Conservation (phyloP, 352 stramenopile species). For the Phytophthora pinifolia region DNA sequence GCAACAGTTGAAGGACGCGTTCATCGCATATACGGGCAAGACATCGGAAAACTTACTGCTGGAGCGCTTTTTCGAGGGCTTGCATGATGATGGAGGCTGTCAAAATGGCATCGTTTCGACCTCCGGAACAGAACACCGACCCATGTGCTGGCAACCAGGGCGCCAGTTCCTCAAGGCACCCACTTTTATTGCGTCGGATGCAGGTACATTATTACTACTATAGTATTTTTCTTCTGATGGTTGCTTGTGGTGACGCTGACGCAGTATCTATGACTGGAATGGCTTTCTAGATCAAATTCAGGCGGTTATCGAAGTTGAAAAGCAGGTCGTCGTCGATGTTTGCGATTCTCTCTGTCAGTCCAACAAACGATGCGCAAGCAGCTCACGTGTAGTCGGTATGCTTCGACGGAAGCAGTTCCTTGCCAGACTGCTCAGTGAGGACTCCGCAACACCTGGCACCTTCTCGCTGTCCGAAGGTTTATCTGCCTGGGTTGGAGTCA, state of each 20-base stretch:
- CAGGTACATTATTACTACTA: conserved; percentile 24
- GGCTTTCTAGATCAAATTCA: conserved; percentile 29
- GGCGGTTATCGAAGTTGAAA: conserved; percentile 40
- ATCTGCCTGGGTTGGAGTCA: conserved; percentile 19
- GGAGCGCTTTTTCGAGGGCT: conserved; percentile 6
- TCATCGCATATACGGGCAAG: conserved; percentile 35
- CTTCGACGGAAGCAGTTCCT: conserved; percentile 26
- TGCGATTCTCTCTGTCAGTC: conserved; percentile 17
- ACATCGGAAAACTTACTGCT: conserved; percentile 15
- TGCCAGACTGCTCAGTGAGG: conserved; percentile 13
- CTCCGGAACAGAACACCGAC: neutral
- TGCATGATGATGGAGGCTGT: neutral
- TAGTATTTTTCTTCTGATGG: no score
- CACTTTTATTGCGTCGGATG: conserved; percentile 26
- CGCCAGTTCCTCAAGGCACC: conserved; percentile 29
- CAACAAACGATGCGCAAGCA: neutral
- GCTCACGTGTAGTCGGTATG: conserved; percentile 1
- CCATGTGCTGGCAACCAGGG: conserved; percentile 32
- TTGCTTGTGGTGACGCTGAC: neutral
- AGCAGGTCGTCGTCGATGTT: conserved; percentile 31
- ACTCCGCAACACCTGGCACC: conserved; percentile 1
- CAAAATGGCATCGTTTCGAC: neutral
- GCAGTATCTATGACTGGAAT: neutral
- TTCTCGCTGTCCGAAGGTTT: conserved; percentile 28
- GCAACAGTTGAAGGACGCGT: conserved; percentile 22